Evolutionary conservation across 352 stramenopile species (phyloP).

Genomic region (Phytophthora litchii): DNA sequence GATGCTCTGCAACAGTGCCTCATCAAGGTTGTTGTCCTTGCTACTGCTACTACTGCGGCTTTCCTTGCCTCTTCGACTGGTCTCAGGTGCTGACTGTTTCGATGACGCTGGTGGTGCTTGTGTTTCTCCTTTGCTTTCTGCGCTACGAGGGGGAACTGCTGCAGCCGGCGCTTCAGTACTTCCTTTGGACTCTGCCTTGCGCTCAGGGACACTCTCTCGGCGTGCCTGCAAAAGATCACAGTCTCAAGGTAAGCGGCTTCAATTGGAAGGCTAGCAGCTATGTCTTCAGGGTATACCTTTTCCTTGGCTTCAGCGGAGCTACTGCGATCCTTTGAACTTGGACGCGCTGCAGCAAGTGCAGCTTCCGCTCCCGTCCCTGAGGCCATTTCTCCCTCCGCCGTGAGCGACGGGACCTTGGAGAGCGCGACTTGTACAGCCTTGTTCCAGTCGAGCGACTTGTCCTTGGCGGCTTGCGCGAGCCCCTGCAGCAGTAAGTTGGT

Average conservation of each 20-base stretch:
- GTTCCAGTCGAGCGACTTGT: constrained; percentile 69
- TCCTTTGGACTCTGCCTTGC: constrained; percentile 33
- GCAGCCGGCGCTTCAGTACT: constrained; percentile 16
- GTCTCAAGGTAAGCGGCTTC: neutral
- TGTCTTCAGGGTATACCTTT: constrained; percentile 22
- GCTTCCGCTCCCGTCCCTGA: constrained; percentile 22
- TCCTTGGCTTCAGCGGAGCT: constrained; percentile 62
- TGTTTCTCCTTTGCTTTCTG: constrained; percentile 49
- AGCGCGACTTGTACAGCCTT: constrained; percentile 70
- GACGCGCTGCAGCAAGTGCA: constrained; percentile 24
- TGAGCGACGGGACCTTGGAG: constrained; percentile 66
- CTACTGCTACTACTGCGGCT: constrained; percentile 35
- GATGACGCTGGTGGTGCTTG: constrained; percentile 34
- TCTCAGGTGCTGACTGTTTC: constrained; percentile 22
- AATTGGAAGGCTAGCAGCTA: neutral
- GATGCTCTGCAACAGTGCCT: constrained; percentile 60
- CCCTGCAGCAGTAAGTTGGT: constrained; percentile 84
- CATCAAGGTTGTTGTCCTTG: constrained; percentile 46
- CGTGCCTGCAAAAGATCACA: constrained; percentile 22
- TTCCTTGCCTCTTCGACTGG: constrained; percentile 32
- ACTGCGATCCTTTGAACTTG: constrained; percentile 54
- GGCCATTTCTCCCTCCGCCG: constrained; percentile 48
- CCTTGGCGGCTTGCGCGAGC: constrained; percentile 60
- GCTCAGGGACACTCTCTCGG: constrained; percentile 33
- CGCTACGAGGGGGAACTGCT: constrained; percentile 22